Conservation (phyloP, 2,329 filamentous ascomycete species). For the Neurospora sp. region DNA sequence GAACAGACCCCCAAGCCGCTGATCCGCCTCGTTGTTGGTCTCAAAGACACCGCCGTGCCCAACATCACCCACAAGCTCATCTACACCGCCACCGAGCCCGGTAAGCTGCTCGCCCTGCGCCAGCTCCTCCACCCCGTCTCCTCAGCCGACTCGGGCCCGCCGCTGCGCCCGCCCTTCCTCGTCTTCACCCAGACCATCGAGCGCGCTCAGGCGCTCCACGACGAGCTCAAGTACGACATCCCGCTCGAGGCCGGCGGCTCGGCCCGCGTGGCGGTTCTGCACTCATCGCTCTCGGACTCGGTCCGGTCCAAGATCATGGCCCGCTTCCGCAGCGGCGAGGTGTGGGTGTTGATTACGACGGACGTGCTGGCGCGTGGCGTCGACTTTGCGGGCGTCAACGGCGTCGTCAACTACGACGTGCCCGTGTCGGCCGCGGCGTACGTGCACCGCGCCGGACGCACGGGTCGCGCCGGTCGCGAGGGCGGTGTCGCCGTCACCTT, state of each 20-base stretch:
- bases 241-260: slow-evolving; percentile 78
- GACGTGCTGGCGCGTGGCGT: slow-evolving; percentile 87
- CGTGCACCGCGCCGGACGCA: slow-evolving; percentile 86
- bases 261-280: slow-evolving; percentile 76
- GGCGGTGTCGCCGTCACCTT: slow-evolving; percentile 88
- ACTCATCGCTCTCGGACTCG: slow-evolving; percentile 71
- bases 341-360: slow-evolving; percentile 95
- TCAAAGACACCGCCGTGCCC: slow-evolving; percentile 92
- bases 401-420: slow-evolving; percentile 95
- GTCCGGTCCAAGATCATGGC: slow-evolving; percentile 75
- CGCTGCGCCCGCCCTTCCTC: slow-evolving; percentile 76
- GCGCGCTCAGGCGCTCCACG: slow-evolving; percentile 74
- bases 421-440: slow-evolving; percentile 85
- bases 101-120: slow-evolving; percentile 83
- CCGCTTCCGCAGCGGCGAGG: slow-evolving; percentile 79
- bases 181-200: slow-evolving; percentile 96
- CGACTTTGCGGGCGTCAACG: slow-evolving; percentile 90
- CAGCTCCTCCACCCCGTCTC: slow-evolving; percentile 75
- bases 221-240: slow-evolving; percentile 90
- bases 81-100: slow-evolving; percentile 86
- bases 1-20: slow-evolving; percentile 39
- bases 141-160: slow-evolving; percentile 41
- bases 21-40: slow-evolving; percentile 80
- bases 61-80: slow-evolving; percentile 82
- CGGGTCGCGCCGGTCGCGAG: slow-evolving; percentile 75